Evolutionary conservation across 495 filamentous ascomycete species (phyloP).

Genomic region (Umbilicaria muhlenbergii): DNA sequence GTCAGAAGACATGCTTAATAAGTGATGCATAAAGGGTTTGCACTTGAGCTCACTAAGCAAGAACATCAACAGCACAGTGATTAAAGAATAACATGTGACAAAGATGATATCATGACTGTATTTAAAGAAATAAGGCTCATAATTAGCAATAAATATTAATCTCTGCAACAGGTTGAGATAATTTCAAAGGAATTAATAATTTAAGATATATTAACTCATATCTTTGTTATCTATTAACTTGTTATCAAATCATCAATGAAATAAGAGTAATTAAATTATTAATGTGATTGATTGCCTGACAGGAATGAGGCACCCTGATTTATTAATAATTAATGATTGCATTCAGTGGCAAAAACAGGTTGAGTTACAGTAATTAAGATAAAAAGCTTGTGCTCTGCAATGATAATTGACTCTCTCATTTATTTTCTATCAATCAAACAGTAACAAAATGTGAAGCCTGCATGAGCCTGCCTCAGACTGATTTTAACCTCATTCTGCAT

Average conservation of each 20-base stretch:
- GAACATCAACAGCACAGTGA: not conserved
- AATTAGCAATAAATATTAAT: not conserved
- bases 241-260: not conserved
- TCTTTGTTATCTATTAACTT: constrained; percentile 1
- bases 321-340: not conserved
- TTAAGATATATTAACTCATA: not conserved
- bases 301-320: not conserved
- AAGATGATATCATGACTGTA: no score
- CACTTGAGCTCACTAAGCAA: not conserved
- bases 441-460: constrained; percentile 11
- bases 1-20: not conserved
- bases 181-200: not conserved
- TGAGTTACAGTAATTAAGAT: not conserved
- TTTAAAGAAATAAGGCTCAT: not conserved
- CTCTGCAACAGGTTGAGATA: not conserved
- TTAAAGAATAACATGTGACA: not conserved
- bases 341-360: not conserved
- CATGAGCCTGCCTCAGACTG: constrained; percentile 7
- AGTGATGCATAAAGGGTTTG: not conserved
- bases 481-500: not conserved
- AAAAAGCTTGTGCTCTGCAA: no score
- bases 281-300: not conserved
- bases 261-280: not conserved
- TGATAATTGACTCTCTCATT: no score
- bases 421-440: constrained; percentile 2